Evolutionary conservation across 768 basidiomycete species (phyloP).

Genomic region (Phanerochaete carnosa): DNA sequence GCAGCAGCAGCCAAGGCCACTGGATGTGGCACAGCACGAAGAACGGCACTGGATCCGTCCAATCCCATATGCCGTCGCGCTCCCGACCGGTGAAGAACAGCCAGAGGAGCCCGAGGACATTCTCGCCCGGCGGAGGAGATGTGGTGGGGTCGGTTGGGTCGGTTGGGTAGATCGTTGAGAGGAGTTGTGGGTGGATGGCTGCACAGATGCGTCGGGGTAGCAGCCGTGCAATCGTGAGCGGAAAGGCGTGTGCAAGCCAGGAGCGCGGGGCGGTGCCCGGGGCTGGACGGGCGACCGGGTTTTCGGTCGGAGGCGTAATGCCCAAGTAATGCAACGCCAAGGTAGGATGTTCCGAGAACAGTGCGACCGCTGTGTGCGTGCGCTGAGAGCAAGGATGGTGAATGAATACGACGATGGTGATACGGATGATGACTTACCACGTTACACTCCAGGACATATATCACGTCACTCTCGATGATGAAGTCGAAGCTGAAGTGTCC

Average conservation of each 20-base stretch:
- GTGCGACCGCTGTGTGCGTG: constrained; percentile 10
- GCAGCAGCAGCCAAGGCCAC: constrained; percentile 10
- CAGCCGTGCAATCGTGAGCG: neutral
- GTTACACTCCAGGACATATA: constrained; percentile 13
- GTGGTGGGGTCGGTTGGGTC: constrained; percentile 1
- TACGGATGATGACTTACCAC: constrained; percentile 5
- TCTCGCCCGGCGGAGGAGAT: neutral
- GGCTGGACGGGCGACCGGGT: constrained; percentile 1
- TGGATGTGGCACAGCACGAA: constrained; percentile 6
- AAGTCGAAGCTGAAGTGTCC: constrained; percentile 18
- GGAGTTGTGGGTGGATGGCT: constrained; percentile 3
- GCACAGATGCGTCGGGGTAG: neutral
- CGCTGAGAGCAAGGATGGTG: neutral
- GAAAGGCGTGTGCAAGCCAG: constrained; percentile 9
- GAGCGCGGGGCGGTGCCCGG: neutral
- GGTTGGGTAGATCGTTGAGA: constrained; percentile 2
- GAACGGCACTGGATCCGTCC: constrained; percentile 12
- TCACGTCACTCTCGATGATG: constrained; percentile 5
- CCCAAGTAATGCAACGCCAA: constrained; percentile 8
- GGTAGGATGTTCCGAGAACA: constrained; percentile 5
- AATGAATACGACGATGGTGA: too few species aligned
- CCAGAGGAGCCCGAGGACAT: neutral
- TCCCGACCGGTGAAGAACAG: constrained; percentile 4
- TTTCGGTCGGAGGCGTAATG: neutral
- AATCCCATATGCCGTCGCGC: constrained; percentile 9